These are phyloP conservation scores for Aquilaria agallochum DNA, from an alignment of 441 rosid genomes.

Conservation along the genomic window DNA sequence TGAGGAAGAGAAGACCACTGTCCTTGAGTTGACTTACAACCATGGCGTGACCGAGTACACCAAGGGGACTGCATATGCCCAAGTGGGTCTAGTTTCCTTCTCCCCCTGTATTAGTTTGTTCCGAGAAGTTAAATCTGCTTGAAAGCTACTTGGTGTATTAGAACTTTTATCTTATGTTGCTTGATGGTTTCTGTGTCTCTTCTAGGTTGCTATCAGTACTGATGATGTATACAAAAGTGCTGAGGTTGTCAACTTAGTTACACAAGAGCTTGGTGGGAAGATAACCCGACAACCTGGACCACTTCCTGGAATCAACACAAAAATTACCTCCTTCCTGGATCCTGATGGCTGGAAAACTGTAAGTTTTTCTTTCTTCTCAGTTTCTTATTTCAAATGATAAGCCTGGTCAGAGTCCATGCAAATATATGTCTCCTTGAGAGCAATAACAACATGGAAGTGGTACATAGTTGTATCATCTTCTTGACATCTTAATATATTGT, in stretches of 20 bases:
- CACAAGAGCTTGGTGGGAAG: slow-evolving; percentile 88
- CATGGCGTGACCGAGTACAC: slow-evolving; percentile 90
- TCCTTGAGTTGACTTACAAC: slow-evolving; percentile 83
- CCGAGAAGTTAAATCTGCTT: background rate
- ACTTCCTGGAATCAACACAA: slow-evolving; percentile 84
- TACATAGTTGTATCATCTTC: background rate
- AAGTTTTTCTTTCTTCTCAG: slow-evolving; percentile 19
- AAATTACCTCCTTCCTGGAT: slow-evolving; percentile 80
- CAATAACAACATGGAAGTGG: too few relatives aligned
- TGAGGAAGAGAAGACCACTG: slow-evolving; percentile 78
- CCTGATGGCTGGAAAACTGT: slow-evolving; percentile 99
- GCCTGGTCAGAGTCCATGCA: background rate
- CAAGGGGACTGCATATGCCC: slow-evolving; percentile 95
- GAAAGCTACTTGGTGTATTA: background rate
- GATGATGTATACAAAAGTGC: slow-evolving; percentile 96
- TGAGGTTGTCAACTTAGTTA: slow-evolving; percentile 68
- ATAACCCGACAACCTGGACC: slow-evolving; percentile 89
- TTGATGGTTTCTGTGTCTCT: slow-evolving; percentile 1
- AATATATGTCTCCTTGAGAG: background rate
- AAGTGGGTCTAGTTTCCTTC: slow-evolving; percentile 33
- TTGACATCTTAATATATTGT: background rate
- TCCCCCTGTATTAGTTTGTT: background rate
- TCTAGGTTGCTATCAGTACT: slow-evolving; percentile 79
- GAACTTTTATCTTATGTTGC: background rate
- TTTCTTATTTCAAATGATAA: too few relatives aligned